Base-by-base conservation (phyloP, 345 rosid genomes). In the Heritiera littoralis region DNA sequence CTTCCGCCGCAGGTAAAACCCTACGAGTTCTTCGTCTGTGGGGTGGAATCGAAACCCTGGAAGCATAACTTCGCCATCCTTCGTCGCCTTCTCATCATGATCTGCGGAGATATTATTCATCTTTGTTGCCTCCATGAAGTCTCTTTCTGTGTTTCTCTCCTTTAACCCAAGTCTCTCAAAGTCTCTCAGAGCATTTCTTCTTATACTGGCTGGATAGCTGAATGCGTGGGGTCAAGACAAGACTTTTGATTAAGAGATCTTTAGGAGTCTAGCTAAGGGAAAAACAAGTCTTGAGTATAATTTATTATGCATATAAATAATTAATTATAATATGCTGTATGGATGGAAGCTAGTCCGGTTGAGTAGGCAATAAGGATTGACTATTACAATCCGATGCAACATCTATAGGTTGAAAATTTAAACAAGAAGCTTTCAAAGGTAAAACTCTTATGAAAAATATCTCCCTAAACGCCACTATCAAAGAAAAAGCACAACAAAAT, bases 21-120 rank as follows among this genome's bases (percentile, higher is more conserved):
- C 88, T 0, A 84, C 83, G 32, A 87, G 86, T 77, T 87, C 90
- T 75, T 87, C 88, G 4, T 87, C 90, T 2, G 90, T 87, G 1
- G 90, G 90, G 77, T 87, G 86, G 55, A 87, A 87, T 63, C 88
- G 71, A 63, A 85, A 87, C 56, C 90, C 90, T 0, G 90, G 90
- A 78, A 85, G 86, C 75, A 58, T 61, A 35, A 13, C 80, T 64
- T 81, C 85, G 20, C 80, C 85, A 2, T 72, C 79, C 20, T 75
- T 65, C 18, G 11, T n/a, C 8, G 1, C 23, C n/a, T 11, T 61
- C 13, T 60, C 38, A 5, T 54, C 7, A 15, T 54, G 0, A 54
- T 75, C 56, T 9, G 4, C 30, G 6, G 13, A 11, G 10, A 1
- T 35, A 35, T 35, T 4, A 13, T 52, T 7, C 73, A 23, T 18